Evolutionary conservation across 371 early-diverging fungal genomes (phyloP).

Genomic region (Mucor plumbeus): DNA sequence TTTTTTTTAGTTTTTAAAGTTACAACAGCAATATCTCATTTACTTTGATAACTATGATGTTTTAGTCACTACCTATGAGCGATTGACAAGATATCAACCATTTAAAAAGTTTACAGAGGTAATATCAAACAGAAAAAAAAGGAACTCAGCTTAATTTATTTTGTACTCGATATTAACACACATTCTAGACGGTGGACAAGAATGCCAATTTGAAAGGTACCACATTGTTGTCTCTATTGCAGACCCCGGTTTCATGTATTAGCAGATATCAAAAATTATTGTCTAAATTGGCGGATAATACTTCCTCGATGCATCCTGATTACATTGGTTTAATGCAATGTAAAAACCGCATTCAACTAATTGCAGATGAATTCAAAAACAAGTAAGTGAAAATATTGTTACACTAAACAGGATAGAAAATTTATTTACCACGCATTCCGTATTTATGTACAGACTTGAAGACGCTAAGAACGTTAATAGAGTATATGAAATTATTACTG

Average conservation of each 20-base stretch:
- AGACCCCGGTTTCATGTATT: conserved; percentile 40
- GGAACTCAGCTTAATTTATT: conserved; percentile 16
- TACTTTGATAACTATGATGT: conserved; percentile 45
- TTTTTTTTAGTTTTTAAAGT: conserved; percentile 29
- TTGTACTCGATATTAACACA: neutral
- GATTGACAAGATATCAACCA: conserved; percentile 41
- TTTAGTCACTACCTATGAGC: conserved; percentile 42
- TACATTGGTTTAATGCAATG: conserved; percentile 38
- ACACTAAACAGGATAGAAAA: neutral
- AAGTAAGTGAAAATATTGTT: conserved; percentile 12
- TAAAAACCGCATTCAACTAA: conserved; percentile 29
- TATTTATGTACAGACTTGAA: conserved; percentile 24
- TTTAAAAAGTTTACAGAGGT: conserved; percentile 56
- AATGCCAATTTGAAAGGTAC: conserved; percentile 17
- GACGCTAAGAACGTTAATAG: conserved; percentile 45
- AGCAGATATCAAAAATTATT: conserved; percentile 34
- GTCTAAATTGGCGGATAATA: conserved; percentile 37
- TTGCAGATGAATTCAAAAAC: conserved; percentile 34
- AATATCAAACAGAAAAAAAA: conserved; percentile 1
- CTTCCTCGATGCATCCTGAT: conserved; percentile 54
- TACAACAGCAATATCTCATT: conserved; percentile 29
- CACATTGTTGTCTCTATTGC: conserved; percentile 38
- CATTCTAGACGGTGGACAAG: conserved; percentile 12
- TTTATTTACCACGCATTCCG: no score
- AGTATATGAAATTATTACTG: conserved; percentile 40